A percentile compares a stretch with the other conserved stretches of the same genome.
Evolutionary conservation across 495 filamentous ascomycete species (phyloP).

Genomic region (Xylaria scruposa): DNA sequence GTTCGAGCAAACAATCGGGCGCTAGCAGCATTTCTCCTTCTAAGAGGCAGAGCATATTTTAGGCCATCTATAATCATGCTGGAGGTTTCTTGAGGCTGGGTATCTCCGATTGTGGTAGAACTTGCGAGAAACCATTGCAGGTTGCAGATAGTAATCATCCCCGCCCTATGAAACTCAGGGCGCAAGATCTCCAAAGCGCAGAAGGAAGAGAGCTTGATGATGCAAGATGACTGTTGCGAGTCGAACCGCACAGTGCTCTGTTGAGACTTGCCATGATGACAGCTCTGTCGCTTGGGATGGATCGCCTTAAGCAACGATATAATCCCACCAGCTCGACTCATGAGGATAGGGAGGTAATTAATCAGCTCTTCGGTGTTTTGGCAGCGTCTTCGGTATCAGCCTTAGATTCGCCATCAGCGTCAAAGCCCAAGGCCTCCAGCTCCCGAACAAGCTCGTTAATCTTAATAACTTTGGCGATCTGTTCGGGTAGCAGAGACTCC

Average conservation of each 20-base stretch:
- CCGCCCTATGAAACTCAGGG: not conserved
- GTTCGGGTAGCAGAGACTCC: constrained; percentile 83
- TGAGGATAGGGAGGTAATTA: not conserved
- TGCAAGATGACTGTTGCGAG: not conserved
- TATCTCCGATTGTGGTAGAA: not conserved
- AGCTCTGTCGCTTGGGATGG: not conserved
- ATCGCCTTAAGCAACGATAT: not conserved
- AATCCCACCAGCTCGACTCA: not conserved
- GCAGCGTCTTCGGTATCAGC: not conserved
- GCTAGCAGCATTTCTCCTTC: not conserved
- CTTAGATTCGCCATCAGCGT: constrained; percentile 62
- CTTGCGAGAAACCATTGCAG: not conserved
- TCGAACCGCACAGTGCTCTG: not conserved
- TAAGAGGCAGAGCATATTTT: not conserved
- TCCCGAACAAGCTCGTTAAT: constrained; percentile 93
- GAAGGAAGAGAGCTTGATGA: not conserved
- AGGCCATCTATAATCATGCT: not conserved
- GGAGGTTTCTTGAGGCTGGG: not conserved
- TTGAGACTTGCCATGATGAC: not conserved
- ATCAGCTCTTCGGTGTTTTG: constrained; percentile 23
- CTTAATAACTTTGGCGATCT: constrained; percentile 96
- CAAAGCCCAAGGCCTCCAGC: constrained; percentile 85
- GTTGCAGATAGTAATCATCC: not conserved
- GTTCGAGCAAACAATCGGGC: not conserved
- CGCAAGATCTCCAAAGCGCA: not conserved